Evolutionary conservation across 345 rosid genomes (phyloP), one percentile per base, ranked within the genome.

Genomic region (Pistacia vera): DNA sequence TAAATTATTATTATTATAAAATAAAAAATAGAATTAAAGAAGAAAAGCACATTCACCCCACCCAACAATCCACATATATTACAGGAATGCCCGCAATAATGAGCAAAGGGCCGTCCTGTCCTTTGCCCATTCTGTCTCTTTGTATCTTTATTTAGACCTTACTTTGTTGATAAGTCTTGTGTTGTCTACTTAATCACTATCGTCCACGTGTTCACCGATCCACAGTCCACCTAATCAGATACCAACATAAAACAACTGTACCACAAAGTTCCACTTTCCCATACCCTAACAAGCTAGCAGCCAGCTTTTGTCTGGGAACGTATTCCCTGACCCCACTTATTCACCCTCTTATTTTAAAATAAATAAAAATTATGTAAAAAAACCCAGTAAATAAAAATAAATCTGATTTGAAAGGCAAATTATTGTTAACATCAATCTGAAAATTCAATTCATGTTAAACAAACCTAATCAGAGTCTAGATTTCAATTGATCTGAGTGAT

Each of bases 81-180:
- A 63, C 69, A 51, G 2, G 17, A 63, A 63, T 63, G 54, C 54
- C 70, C 13, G 9, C 20, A 14, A 63, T 54, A 63, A 74, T 63
- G 20, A 11, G 25, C 70, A 18, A 51, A 18, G 57, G 52, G 57
- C 22, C 55, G 8, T 13, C 38, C 46, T 4, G n/a, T 36, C 33
- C 38, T 5, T 5, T 20, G 30, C 44, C 25, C 33, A 3, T 33
- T 18, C 30, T 35, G 76, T 73, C 61, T 8, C 8, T 46, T 46
- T 11, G 20, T 7, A 41, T 36, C 7, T 22, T 57, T 63, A n/a
- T 13, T n/a, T 6, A 63, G 38, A 63, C 49, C 20, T 28, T 60
- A 5, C 63, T 25, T 61, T 17, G 59, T 28, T 30, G 66, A 59
- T 44, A 59, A 16, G 75, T 44, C 17, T 36, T 13, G 13, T 57